Evolutionary conservation across 1,284 basidiomycete genomes (phyloP), one percentile per base, ranked within the genome.

Genomic region (Moesziomyces globuligerus): DNA sequence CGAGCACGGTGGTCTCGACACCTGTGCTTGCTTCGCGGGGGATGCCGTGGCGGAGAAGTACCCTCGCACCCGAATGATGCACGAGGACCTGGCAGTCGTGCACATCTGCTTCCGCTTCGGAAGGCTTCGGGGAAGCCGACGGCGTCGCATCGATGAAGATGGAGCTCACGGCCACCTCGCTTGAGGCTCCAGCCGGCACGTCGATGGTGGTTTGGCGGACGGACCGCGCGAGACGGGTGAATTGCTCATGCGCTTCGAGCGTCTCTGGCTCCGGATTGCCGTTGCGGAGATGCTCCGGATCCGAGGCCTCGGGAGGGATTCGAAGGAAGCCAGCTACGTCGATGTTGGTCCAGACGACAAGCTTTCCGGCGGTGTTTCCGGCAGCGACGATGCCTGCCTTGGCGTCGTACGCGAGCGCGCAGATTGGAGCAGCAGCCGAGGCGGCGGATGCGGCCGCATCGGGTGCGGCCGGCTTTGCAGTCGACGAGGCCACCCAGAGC

Each of bases 291-390:
- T 68, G 59, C 40, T 61, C 57, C 11, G 58, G 61, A 24, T 69
- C 61, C 5, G 62, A 64, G 21, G 69, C 68, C 13, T 65, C 53
- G n/a, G 72, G 45, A 25, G 64, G 46, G 3, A 70, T 54, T 20
- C 59, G 66, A 1, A 76, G 57, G 4, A 80, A 55, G n/a, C 59
- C 70, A 37, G 50, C 49, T 5, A 71, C 52, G 28, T 72, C 56
- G 10, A 81, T 51, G 41, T 64, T 43, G 21, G 59, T 46, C 80
- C 80, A 81, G 17, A 80, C 65, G 21, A 74, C 58, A 29, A 81
- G n/a, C 10, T 66, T 53, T 40, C 80, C 80, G 34, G 48, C 40
- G 24, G 56, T 57, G n/a, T 51, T 74, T 21, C 72, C 80, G 3
- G 80, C 79, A 7, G 52, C 69, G 6, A 81, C 40, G 25, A 76